Conservation (phyloP, 2,329 filamentous ascomycete genomes). For the Neonectria neomacrospora region DNA sequence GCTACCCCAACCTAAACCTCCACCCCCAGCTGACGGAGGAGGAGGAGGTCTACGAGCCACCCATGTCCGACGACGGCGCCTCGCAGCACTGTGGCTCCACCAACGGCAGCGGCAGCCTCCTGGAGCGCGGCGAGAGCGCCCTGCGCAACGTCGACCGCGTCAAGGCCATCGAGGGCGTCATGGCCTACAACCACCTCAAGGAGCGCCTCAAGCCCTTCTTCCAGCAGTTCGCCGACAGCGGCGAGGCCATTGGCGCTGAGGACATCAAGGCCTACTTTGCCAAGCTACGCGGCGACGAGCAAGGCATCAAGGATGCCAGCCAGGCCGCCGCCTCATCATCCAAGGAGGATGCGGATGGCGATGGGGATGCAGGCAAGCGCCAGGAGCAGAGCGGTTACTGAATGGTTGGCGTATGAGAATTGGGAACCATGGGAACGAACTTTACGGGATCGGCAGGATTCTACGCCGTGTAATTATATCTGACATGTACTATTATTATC, state of each 20-base stretch:
- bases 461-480: constrained; percentile 1
- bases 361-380: constrained; percentile 49
- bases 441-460: background rate
- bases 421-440: background rate
- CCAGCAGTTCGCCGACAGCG: constrained; percentile 92
- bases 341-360: constrained; percentile 45
- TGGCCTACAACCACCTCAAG: constrained; percentile 97
- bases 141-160: constrained; percentile 93
- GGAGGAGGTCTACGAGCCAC: constrained; percentile 93
- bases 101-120: constrained; percentile 81
- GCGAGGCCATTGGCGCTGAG: constrained; percentile 87
- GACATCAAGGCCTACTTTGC: constrained; percentile 98
- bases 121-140: constrained; percentile 92
- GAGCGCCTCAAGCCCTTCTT: constrained; percentile 97
- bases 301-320: constrained; percentile 73
- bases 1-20: constrained; percentile 76
- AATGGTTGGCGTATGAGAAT: background rate
- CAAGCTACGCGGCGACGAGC: constrained; percentile 87
- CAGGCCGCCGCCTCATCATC: constrained; percentile 58
- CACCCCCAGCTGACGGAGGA: constrained; percentile 90
- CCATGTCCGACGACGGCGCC: constrained; percentile 75
- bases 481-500: constrained; percentile 4
- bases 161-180: constrained; percentile 92
- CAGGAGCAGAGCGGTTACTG: constrained; percentile 66
- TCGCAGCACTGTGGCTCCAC: constrained; percentile 67